Base-by-base conservation (phyloP, 2,329 filamentous ascomycete species). In the Samsoniella hepiali region DNA sequence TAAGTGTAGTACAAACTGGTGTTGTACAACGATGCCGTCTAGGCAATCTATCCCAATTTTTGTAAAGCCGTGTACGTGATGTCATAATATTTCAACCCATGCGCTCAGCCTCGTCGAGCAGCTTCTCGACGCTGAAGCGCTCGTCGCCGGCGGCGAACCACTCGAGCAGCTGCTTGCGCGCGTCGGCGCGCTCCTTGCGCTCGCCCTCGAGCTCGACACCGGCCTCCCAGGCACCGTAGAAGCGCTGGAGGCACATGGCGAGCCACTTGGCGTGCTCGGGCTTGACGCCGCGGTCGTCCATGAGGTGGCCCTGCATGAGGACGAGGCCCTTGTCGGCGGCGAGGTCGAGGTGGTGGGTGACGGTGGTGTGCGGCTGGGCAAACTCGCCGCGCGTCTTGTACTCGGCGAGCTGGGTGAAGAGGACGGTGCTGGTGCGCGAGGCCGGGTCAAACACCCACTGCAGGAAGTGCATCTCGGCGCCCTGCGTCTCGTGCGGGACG, bases 331-430 rank as follows among this genome's bases (percentile, higher is more conserved):
- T 91, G 10, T 87, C 84, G 64, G 84, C 81, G 0, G 85, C 85
- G 2, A 97, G 78, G 75, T 99, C 95, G 17, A 89, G 79, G 76
- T 99, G 91, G 76, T 98, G 93, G 47, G 94, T 97, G 62, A 98
- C 81, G 3, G 92, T 97, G 0, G 95, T 99, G 73, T 99, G 95
- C 54, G 95, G 93, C 75, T 90, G 87, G 51, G 92, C 92, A 72
- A 88, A 99, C 75, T 97, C 91, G 58, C 93, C 93, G 58, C 94
- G 84, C 64, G 91, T 79, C 81, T 98, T 97, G 80, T 90, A 99
- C 74, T 97, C 92, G 17, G 91, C 94, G 38, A 99, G 83, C 72
- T 95, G 91, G 0, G 95, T 99, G 78, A 99, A 98, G 40, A 99
- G 87, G 6, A 98, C 88, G 0, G 90, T 91, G 64, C 84, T 86